These are phyloP conservation scores for Pseudogymnoascus sp. DNA, from an alignment of 2,329 filamentous ascomycete genomes.

Conservation along the genomic window DNA sequence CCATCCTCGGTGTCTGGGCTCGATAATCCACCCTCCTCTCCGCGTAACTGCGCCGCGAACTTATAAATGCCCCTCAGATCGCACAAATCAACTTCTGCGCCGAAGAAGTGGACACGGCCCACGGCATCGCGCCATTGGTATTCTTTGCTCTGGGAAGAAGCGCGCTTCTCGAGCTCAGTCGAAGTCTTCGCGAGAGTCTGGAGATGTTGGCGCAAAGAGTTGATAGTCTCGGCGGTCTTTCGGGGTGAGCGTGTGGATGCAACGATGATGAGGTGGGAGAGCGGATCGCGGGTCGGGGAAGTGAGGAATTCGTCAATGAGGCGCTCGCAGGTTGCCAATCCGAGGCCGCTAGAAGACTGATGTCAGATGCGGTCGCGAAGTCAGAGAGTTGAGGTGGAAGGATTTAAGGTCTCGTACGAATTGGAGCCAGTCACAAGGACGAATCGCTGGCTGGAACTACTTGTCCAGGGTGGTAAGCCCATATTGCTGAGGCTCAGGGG, in stretches of 20 bases:
- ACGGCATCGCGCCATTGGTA: constrained; percentile 40
- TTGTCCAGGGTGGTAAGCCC: constrained; percentile 30
- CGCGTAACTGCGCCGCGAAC: constrained; percentile 21
- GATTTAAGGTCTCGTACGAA: constrained; percentile 6
- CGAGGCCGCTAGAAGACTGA: constrained; percentile 63
- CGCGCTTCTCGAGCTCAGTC: constrained; percentile 35
- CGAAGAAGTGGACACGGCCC: constrained; percentile 50
- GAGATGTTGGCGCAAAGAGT: constrained; percentile 57
- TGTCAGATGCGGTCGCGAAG: constrained; percentile 25
- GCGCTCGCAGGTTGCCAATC: constrained; percentile 74
- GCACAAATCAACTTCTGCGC: constrained; percentile 55
- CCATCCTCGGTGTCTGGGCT: constrained; percentile 26
- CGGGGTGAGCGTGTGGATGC: constrained; percentile 70
- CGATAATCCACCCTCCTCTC: constrained; percentile 16
- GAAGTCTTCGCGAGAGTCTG: constrained; percentile 47
- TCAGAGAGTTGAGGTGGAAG: not conserved
- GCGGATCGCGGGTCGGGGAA: constrained; percentile 56
- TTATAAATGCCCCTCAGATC: constrained; percentile 44
- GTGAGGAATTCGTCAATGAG: constrained; percentile 85
- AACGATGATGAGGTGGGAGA: constrained; percentile 69
- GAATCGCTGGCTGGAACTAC: constrained; percentile 42
- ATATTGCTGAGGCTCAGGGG: constrained; percentile 18
- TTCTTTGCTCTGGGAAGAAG: constrained; percentile 50
- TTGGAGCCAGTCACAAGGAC: constrained; percentile 71
- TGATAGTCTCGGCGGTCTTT: constrained; percentile 70